Evolutionary conservation across 1,284 basidiomycete species (phyloP).

Genomic region (Melampsora abietis-canadensis): DNA sequence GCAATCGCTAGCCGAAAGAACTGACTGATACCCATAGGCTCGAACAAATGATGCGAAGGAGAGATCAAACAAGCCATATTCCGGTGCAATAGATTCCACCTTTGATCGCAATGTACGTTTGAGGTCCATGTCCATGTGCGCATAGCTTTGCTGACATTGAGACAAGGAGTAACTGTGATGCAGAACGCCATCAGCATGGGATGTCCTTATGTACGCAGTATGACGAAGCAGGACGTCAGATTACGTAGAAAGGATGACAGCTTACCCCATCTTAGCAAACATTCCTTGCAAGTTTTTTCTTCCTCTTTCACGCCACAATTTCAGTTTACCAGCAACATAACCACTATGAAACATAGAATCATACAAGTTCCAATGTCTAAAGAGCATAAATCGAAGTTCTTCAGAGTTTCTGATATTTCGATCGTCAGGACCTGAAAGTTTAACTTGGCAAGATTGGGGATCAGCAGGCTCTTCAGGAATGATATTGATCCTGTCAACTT

Average conservation of each 20-base stretch:
- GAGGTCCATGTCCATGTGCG: constrained; percentile 94
- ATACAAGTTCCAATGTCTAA: constrained; percentile 95
- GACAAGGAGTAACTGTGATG: constrained; percentile 74
- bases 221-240: background rate
- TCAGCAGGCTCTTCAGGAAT: constrained; percentile 26
- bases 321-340: constrained; percentile 90
- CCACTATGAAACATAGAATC: constrained; percentile 96
- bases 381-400: constrained; percentile 88
- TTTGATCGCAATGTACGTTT: constrained; percentile 77
- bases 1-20: constrained; percentile 85
- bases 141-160: constrained; percentile 87
- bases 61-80: constrained; percentile 93
- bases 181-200: too few species aligned
- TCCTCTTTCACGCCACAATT: constrained; percentile 93
- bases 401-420: constrained; percentile 72
- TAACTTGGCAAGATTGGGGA: constrained; percentile 54
- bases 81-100: constrained; percentile 84
- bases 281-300: constrained; percentile 82
- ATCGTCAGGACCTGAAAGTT: constrained; percentile 64
- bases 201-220: background rate
- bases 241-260: constrained; percentile 40
- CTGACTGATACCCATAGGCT: constrained; percentile 79
- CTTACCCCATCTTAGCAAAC: constrained; percentile 97
- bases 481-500: constrained; percentile 77
- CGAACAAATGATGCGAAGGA: constrained; percentile 89